phyloP scores from a whole-genome alignment of 73 alveolate genomes.

The Paramecium pentaurelia region DNA sequence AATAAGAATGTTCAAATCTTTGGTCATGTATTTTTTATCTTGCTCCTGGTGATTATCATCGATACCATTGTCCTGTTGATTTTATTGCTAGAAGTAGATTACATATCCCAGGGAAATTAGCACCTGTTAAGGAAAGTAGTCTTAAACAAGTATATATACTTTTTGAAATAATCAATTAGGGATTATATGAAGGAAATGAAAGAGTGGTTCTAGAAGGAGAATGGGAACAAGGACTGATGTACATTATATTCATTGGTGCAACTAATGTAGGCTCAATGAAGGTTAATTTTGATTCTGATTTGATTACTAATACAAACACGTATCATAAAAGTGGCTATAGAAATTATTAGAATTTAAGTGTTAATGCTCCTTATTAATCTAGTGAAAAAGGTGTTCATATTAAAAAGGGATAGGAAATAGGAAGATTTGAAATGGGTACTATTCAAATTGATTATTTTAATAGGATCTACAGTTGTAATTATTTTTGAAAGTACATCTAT shows the following conservation, averaged over 20 bases:
- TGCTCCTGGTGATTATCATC: slow-evolving; percentile 89
- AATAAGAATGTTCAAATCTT: neutral
- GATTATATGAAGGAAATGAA: slow-evolving; percentile 74
- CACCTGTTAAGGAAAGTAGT: slow-evolving; percentile 78
- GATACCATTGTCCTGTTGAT: slow-evolving; percentile 83
- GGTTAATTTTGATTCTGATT: slow-evolving; percentile 63
- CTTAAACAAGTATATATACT: slow-evolving; percentile 57
- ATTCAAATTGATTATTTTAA: neutral
- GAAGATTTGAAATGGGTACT: slow-evolving; percentile 76
- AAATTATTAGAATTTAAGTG: neutral
- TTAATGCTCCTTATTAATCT: neutral
- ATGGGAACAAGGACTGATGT: slow-evolving; percentile 79
- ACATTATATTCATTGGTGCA: slow-evolving; percentile 78
- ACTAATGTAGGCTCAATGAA: slow-evolving; percentile 82
- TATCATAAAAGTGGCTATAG: slow-evolving; percentile 52
- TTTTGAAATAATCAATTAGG: slow-evolving; percentile 43
- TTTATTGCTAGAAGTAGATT: slow-evolving; percentile 70
- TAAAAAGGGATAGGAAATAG: slow-evolving; percentile 80
- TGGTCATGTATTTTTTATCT: slow-evolving; percentile 68
- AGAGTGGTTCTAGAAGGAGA: slow-evolving; percentile 84
- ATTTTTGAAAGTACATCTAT: slow-evolving; percentile 72
- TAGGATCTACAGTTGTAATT: slow-evolving; percentile 70
- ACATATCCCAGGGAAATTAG: slow-evolving; percentile 77
- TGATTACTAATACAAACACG: slow-evolving; percentile 9
- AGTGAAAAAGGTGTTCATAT: slow-evolving; percentile 50